These are phyloP conservation scores for Triangularia verruculosa DNA, from an alignment of 2,329 filamentous ascomycete species.

Conservation along the genomic window DNA sequence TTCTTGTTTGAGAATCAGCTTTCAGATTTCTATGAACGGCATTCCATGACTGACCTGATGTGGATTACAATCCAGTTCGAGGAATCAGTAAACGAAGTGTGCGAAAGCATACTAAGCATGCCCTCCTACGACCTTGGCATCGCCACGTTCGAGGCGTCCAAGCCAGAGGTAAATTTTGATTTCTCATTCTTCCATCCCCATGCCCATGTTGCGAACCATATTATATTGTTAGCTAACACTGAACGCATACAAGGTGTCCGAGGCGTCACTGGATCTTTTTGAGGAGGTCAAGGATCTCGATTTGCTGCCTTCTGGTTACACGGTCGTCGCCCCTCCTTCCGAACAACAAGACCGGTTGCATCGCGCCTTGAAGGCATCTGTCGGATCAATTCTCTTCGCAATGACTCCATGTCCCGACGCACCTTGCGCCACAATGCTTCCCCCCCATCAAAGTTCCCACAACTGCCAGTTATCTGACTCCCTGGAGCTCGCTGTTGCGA, in stretches of 20 bases:
- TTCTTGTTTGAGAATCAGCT: neutral
- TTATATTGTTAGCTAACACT: neutral
- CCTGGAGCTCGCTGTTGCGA: neutral
- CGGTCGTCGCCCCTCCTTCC: neutral
- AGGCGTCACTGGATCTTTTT: neutral
- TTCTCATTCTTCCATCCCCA: neutral
- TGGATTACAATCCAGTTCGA: neutral
- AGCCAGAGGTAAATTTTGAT: neutral
- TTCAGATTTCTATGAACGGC: neutral
- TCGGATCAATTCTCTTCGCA: neutral
- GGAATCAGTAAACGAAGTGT: neutral
- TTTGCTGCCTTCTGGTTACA: neutral
- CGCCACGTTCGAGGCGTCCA: neutral
- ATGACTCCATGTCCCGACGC: neutral
- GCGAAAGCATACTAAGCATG: neutral
- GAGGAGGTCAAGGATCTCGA: neutral
- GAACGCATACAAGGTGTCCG: neutral
- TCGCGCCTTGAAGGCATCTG: neutral
- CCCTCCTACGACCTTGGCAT: neutral
- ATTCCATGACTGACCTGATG: neutral
- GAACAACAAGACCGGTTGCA: neutral
- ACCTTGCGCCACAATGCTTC: neutral
- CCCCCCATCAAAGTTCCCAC: neutral
- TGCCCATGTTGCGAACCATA: neutral
- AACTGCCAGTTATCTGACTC: neutral